These are phyloP conservation scores for Thermomyces lanuginosus DNA, from an alignment of 2,329 filamentous ascomycete species.

Conservation along the genomic window DNA sequence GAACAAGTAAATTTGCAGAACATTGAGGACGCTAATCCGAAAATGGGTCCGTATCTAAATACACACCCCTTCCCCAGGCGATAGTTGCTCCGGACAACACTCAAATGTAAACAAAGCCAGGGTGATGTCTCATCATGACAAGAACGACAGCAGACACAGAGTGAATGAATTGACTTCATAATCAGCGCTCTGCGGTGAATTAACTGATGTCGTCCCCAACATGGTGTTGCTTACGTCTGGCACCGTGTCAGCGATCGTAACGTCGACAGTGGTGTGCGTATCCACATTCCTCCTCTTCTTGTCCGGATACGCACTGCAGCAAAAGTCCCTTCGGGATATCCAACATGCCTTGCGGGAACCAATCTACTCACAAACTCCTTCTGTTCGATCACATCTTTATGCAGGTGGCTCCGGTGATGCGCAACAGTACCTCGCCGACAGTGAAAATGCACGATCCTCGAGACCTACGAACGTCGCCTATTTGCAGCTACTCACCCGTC, in stretches of 20 bases:
- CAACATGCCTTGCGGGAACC: conserved; percentile 52
- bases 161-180: not conserved
- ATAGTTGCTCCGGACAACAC: conserved; percentile 7
- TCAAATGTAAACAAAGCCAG: conserved; percentile 4
- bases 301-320: conserved; percentile 73
- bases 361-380: conserved; percentile 21
- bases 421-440: too few species aligned
- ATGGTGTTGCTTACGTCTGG: conserved; percentile 33
- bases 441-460: too few species aligned
- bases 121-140: not conserved
- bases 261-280: conserved; percentile 42
- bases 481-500: conserved; percentile 28
- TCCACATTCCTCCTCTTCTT: conserved; percentile 75
- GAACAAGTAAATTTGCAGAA: too few species aligned
- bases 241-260: conserved; percentile 28
- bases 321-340: conserved; percentile 64
- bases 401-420: too few species aligned
- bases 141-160: not conserved
- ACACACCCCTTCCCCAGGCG: too few species aligned
- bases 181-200: not conserved
- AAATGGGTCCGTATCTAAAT: too few species aligned
- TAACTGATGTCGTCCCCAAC: conserved; percentile 8
- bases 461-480: conserved; percentile 24
- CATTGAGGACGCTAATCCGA: too few species aligned
- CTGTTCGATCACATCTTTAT: too few species aligned